Percentiles rank a stretch among this genome's conserved stretches.
phyloP scores from a whole-genome alignment of 345 rosid genomes.

The Eucalyptus guilfoylei region DNA sequence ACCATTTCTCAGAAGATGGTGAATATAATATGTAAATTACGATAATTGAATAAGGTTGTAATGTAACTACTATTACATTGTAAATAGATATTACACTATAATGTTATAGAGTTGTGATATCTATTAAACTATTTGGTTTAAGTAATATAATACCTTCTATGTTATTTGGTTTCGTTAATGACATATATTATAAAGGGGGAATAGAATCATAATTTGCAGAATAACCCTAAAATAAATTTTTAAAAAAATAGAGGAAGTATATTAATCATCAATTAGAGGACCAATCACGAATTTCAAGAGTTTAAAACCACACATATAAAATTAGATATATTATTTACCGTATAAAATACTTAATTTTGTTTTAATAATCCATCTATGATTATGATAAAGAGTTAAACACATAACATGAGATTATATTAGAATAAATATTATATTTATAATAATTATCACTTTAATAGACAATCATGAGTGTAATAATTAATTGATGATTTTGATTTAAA shows the following conservation, averaged over 20 bases:
- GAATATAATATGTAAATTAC: neutral
- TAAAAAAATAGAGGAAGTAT: neutral
- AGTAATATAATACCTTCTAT: neutral
- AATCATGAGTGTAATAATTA: neutral
- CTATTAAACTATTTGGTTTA: neutral
- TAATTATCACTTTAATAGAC: neutral
- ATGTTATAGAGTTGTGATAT: neutral
- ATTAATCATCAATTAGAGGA: neutral
- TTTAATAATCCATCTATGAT: neutral
- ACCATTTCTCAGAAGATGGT: neutral
- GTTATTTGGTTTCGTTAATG: neutral
- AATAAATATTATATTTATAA: neutral
- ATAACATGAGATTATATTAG: neutral
- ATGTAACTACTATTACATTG: neutral
- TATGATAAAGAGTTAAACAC: neutral
- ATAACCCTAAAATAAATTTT: neutral
- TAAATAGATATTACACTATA: neutral
- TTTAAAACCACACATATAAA: neutral
- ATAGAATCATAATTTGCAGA: neutral
- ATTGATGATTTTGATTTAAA: neutral
- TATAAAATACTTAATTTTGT: neutral
- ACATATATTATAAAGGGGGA: neutral
- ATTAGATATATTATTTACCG: neutral
- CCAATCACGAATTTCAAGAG: neutral
- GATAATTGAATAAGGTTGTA: neutral